Percentiles rank a stretch among this genome's conserved stretches.
Evolutionary conservation across 768 basidiomycete genomes (phyloP).

Genomic region (Trametes villosa): DNA sequence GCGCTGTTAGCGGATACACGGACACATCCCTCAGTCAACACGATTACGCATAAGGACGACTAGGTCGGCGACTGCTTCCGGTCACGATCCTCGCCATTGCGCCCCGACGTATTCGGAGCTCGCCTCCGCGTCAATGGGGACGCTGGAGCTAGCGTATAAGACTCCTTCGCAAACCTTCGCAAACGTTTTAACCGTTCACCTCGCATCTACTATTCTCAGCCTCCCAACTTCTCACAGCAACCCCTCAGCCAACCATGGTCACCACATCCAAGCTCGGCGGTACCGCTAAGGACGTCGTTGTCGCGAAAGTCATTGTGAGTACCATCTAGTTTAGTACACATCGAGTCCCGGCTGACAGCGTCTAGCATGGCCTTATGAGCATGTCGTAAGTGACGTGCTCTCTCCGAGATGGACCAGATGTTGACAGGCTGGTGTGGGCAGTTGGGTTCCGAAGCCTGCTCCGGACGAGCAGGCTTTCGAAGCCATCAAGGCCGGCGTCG

Average conservation of each 20-base stretch:
- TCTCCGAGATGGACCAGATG: background rate
- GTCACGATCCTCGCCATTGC: too few species aligned
- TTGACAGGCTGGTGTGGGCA: background rate
- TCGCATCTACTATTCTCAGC: background rate
- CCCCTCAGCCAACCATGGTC: conserved; percentile 30
- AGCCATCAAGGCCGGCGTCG: conserved; percentile 57
- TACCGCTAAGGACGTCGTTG: conserved; percentile 40
- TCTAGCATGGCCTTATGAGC: conserved; percentile 56
- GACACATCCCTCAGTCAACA: too few species aligned
- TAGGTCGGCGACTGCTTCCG: too few species aligned
- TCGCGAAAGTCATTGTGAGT: conserved; percentile 46
- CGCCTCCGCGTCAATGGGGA: too few species aligned
- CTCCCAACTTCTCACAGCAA: background rate
- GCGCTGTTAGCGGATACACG: too few species aligned
- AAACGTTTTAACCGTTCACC: background rate
- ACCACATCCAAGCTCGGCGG: conserved; percentile 42
- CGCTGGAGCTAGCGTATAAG: too few species aligned
- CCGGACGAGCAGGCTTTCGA: conserved; percentile 66
- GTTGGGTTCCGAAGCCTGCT: conserved; percentile 45
- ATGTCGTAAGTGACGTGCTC: conserved; percentile 49
- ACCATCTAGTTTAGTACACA: conserved; percentile 31
- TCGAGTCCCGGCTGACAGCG: background rate
- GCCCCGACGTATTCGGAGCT: too few species aligned
- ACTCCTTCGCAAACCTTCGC: too few species aligned
- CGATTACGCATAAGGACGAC: too few species aligned